Percentiles rank a stretch among this genome's conserved stretches.
These are phyloP conservation scores for Psilocybe mexicana DNA, from an alignment of 1,284 basidiomycete genomes.

Conservation along the genomic window DNA sequence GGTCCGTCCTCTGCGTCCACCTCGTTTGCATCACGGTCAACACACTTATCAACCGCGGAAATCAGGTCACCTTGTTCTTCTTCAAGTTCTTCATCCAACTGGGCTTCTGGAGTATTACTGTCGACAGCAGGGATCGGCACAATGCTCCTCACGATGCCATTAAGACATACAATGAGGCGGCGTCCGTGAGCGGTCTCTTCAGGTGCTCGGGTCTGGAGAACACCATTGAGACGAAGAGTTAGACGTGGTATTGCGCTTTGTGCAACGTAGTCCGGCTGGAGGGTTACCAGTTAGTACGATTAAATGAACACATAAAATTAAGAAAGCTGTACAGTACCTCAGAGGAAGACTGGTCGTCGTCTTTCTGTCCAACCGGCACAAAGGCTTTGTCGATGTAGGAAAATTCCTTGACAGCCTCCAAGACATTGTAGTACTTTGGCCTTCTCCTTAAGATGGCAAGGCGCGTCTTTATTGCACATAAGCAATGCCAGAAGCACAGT, in stretches of 20 bases:
- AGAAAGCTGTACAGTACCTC: too few species aligned
- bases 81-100: too few species aligned
- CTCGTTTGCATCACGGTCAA: not conserved
- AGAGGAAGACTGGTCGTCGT: too few species aligned
- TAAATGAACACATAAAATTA: too few species aligned
- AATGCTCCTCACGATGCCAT: not conserved
- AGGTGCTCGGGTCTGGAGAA: conserved; percentile 4
- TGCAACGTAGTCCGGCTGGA: not conserved
- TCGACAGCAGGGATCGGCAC: too few species aligned
- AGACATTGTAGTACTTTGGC: conserved; percentile 25
- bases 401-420: conserved; percentile 21
- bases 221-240: conserved; percentile 17
- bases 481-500: conserved; percentile 32
- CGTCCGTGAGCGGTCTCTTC: not conserved
- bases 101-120: too few species aligned
- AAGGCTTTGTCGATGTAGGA: conserved; percentile 24
- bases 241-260: conserved; percentile 15
- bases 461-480: conserved; percentile 26
- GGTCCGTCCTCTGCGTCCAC: conserved; percentile 28
- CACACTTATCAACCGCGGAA: not conserved
- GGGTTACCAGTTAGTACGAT: too few species aligned
- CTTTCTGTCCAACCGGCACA: conserved; percentile 21
- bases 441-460: conserved; percentile 17
- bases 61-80: conserved; percentile 13
- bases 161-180: not conserved